Percentiles rank a stretch among this genome's conserved stretches.
phyloP scores from a whole-genome alignment of 2,329 filamentous ascomycete species.

The Lomentospora prolificans region DNA sequence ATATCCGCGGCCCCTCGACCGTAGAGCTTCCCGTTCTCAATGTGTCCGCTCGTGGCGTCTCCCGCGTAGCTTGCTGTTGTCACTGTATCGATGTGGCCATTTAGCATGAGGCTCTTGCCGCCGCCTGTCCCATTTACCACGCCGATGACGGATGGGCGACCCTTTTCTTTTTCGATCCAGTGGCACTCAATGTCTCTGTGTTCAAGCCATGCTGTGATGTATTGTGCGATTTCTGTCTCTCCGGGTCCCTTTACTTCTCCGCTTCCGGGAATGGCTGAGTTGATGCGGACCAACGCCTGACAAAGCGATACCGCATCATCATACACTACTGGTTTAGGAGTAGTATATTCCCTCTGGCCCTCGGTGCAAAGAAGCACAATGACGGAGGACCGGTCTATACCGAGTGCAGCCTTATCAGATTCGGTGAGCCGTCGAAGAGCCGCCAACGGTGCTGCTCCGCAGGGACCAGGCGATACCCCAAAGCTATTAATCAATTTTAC shows the following conservation, averaged over 20 bases:
- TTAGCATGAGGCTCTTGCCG: slow-evolving; percentile 40
- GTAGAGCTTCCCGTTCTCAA: slow-evolving; percentile 28
- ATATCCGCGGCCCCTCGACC: slow-evolving; percentile 40
- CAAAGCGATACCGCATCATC: slow-evolving; percentile 33
- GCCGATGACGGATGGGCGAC: slow-evolving; percentile 40
- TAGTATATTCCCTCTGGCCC: slow-evolving; percentile 42
- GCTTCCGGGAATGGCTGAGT: slow-evolving; percentile 37
- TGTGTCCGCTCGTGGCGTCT: slow-evolving; percentile 32
- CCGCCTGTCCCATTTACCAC: slow-evolving; percentile 34
- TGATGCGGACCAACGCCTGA: slow-evolving; percentile 34
- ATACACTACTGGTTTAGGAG: slow-evolving; percentile 28
- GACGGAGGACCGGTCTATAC: slow-evolving; percentile 36
- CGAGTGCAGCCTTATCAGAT: slow-evolving; percentile 23
- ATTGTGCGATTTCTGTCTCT: slow-evolving; percentile 34
- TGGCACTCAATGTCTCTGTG: slow-evolving; percentile 40
- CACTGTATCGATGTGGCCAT: slow-evolving; percentile 44
- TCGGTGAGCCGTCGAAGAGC: slow-evolving; percentile 41
- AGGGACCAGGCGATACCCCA: slow-evolving; percentile 47
- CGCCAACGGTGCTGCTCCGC: slow-evolving; percentile 48
- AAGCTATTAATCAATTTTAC: slow-evolving; percentile 39
- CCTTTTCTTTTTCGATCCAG: slow-evolving; percentile 33
- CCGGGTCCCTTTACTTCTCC: slow-evolving; percentile 31
- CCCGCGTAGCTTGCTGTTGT: slow-evolving; percentile 34
- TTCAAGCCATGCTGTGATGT: slow-evolving; percentile 38
- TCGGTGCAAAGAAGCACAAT: slow-evolving; percentile 61